These are phyloP conservation scores for Nyssa sinensis DNA, from an alignment of 148 eudicot genomes.

Conservation along the genomic window DNA sequence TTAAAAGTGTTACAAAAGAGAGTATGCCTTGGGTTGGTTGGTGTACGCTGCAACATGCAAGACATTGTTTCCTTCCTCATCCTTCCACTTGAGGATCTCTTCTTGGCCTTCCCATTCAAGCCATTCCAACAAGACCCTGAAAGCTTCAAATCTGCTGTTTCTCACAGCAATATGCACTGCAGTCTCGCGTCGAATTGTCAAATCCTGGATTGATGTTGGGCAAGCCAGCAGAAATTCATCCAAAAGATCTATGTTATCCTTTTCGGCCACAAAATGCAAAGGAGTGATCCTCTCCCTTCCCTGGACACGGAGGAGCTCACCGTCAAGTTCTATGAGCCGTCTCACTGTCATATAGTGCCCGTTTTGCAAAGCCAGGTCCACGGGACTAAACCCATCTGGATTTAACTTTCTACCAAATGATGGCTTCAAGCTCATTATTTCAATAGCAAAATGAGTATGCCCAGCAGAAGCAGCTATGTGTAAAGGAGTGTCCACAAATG, in stretches of 20 bases:
- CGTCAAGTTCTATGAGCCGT: not conserved
- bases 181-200: not conserved
- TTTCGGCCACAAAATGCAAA: not conserved
- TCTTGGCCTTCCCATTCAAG: not conserved
- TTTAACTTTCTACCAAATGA: slow-evolving; percentile 5
- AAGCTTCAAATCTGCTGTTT: not conserved
- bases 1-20: too few species aligned
- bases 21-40: too few species aligned
- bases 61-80: not conserved
- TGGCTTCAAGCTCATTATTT: slow-evolving; percentile 7
- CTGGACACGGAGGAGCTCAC: slow-evolving; percentile 5
- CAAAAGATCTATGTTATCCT: not conserved
- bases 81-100: not conserved
- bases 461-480: not conserved
- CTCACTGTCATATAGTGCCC: not conserved
- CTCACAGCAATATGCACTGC: not conserved
- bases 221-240: not conserved
- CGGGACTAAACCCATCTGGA: not conserved
- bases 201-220: not conserved
- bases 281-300: not conserved
- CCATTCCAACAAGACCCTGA: not conserved
- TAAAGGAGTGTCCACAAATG: not conserved
- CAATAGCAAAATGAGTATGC: not conserved
- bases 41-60: not conserved
- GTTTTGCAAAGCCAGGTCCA: not conserved